Conservation (phyloP, 2,329 filamentous ascomycete species). For the Balansia obtecta region DNA sequence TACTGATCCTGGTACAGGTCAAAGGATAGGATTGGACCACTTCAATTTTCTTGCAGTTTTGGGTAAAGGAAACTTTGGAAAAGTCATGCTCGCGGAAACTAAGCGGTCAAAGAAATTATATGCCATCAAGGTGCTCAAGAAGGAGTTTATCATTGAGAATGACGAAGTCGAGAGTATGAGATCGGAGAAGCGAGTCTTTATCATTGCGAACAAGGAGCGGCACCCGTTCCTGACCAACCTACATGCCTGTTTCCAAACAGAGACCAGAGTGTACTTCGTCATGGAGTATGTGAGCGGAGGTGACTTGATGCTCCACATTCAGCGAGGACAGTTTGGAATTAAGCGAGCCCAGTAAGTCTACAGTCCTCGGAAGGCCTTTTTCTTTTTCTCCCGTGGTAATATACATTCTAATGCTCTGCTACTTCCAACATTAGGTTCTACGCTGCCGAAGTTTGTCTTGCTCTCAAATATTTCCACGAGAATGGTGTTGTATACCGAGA, state of each 20-base stretch:
- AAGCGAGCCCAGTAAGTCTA: constrained; percentile 84
- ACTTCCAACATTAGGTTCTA: constrained; percentile 59
- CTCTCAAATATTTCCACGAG: constrained; percentile 98
- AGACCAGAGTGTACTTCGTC: constrained; percentile 96
- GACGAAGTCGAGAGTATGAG: constrained; percentile 97
- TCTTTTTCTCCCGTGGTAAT: constrained; percentile 4
- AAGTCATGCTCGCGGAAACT: constrained; percentile 98
- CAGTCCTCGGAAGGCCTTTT: too few species aligned
- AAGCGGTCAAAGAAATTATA: constrained; percentile 87
- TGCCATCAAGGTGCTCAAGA: constrained; percentile 98
- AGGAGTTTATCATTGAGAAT: constrained; percentile 99
- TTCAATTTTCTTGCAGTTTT: constrained; percentile 98
- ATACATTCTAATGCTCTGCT: constrained; percentile 9
- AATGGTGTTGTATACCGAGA: constrained; percentile 99
- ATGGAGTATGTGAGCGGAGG: constrained; percentile 99
- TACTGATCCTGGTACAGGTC: constrained; percentile 59
- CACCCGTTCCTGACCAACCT: constrained; percentile 93
- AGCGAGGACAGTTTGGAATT: constrained; percentile 87
- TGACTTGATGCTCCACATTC: constrained; percentile 98
- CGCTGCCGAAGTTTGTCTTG: constrained; percentile 90
- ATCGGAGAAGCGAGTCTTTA: constrained; percentile 93
- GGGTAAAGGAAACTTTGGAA: constrained; percentile 98
- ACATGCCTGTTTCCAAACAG: constrained; percentile 97
- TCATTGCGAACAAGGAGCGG: constrained; percentile 92
- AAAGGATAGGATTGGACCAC: constrained; percentile 88